A percentile compares a stretch with the other conserved stretches of the same genome.
These are phyloP conservation scores for Erythrophleum fordii DNA, from an alignment of 306 rosid species.

Conservation along the genomic window DNA sequence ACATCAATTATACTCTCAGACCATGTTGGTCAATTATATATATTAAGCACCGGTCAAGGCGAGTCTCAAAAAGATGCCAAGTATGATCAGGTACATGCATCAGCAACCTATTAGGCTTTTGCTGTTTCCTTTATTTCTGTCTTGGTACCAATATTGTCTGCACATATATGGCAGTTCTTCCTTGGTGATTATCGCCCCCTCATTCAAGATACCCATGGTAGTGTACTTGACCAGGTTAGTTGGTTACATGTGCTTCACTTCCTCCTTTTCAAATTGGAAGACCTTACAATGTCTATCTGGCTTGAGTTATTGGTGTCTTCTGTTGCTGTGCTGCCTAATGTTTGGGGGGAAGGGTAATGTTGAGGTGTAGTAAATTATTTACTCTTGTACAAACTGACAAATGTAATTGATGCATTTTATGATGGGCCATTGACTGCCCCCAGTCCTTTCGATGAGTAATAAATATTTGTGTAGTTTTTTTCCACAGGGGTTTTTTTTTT, in stretches of 20 bases:
- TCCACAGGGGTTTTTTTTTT: too few species aligned
- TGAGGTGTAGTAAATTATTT: neutral
- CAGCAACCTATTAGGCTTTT: constrained; percentile 22
- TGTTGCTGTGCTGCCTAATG: constrained; percentile 8
- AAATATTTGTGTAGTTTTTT: constrained; percentile 5
- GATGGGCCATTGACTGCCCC: constrained; percentile 9
- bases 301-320: constrained; percentile 2
- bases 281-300: constrained; percentile 28
- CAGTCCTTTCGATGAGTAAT: neutral
- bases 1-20: constrained; percentile 95
- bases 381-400: constrained; percentile 22
- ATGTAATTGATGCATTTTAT: constrained; percentile 22
- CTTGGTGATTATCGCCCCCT: constrained; percentile 99
- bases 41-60: constrained; percentile 92
- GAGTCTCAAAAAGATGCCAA: constrained; percentile 95
- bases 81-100: constrained; percentile 84
- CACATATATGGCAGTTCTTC: constrained; percentile 72
- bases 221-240: constrained; percentile 93
- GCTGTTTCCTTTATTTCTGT: constrained; percentile 34
- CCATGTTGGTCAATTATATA: constrained; percentile 94
- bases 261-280: constrained; percentile 15
- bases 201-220: constrained; percentile 82
- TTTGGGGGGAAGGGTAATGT: neutral
- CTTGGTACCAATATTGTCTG: constrained; percentile 33
- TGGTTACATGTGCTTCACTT: constrained; percentile 19